These are phyloP conservation scores for Pholiota conissans DNA, from an alignment of 768 basidiomycete species.

Conservation along the genomic window DNA sequence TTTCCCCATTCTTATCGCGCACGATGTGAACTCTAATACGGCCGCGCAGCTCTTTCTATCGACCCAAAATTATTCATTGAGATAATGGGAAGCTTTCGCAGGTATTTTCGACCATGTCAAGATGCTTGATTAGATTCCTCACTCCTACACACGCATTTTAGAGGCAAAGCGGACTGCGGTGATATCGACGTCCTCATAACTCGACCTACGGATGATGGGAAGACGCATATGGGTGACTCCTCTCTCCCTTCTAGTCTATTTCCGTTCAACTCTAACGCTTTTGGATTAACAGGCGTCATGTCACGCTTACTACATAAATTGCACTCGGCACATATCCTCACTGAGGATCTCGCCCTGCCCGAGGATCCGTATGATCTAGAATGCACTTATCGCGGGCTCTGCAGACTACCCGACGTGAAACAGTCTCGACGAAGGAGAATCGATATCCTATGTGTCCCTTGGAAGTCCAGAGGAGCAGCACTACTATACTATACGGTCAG, in stretches of 20 bases:
- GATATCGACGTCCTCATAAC: conserved; percentile 93
- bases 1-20: neutral
- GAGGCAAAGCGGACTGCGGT: conserved; percentile 81
- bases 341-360: conserved; percentile 77
- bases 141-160: conserved; percentile 24
- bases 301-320: conserved; percentile 56
- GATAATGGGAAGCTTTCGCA: conserved; percentile 90
- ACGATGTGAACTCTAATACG: neutral
- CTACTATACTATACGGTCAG: conserved; percentile 88
- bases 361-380: conserved; percentile 70
- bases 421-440: conserved; percentile 65
- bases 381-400: conserved; percentile 80
- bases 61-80: conserved; percentile 75
- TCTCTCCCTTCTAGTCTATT: no score
- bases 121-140: neutral
- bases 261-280: no score
- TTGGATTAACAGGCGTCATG: conserved; percentile 51
- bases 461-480: conserved; percentile 76
- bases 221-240: conserved; percentile 69
- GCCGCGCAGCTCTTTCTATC: conserved; percentile 57
- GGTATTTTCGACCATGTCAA: conserved; percentile 37
- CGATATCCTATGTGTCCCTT: conserved; percentile 84
- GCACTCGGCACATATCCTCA: conserved; percentile 61
- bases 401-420: conserved; percentile 47
- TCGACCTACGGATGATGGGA: conserved; percentile 68